phyloP scores from a whole-genome alignment of 2,329 filamentous ascomycete genomes.

The Zarea fungicola region DNA sequence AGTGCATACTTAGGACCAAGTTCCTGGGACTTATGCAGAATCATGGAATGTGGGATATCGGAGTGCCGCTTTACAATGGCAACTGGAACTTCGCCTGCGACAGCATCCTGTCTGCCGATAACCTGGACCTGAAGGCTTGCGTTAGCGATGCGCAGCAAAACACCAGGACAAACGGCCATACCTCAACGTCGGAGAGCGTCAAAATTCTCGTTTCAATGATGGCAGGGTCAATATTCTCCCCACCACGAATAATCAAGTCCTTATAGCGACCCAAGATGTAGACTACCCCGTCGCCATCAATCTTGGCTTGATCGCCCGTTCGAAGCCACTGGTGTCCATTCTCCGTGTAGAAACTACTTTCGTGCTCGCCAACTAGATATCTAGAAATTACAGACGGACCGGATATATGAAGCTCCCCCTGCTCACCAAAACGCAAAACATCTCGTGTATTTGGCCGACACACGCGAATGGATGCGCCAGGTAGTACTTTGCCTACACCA shows the following conservation, averaged over 20 bases:
- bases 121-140: conserved; percentile 30
- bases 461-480: conserved; percentile 33
- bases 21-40: conserved; percentile 24
- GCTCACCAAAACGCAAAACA: conserved; percentile 25
- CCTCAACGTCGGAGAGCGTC: conserved; percentile 24
- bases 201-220: conserved; percentile 32
- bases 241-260: conserved; percentile 40
- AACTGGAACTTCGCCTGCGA: conserved; percentile 43
- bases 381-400: conserved; percentile 29
- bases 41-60: conserved; percentile 26
- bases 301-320: conserved; percentile 37
- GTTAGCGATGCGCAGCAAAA: conserved; percentile 14
- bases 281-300: conserved; percentile 33
- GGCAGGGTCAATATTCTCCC: conserved; percentile 38
- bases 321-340: conserved; percentile 29
- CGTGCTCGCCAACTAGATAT: conserved; percentile 27
- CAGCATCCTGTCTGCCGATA: conserved; percentile 37
- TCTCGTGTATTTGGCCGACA: conserved; percentile 28
- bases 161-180: neutral
- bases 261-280: conserved; percentile 39
- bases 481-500: conserved; percentile 36
- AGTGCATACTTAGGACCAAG: conserved; percentile 35
- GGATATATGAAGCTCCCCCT: conserved; percentile 37
- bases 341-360: conserved; percentile 32
- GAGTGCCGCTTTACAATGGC: conserved; percentile 35